Conservation (phyloP, 306 rosid species). For the Quercus suber region DNA sequence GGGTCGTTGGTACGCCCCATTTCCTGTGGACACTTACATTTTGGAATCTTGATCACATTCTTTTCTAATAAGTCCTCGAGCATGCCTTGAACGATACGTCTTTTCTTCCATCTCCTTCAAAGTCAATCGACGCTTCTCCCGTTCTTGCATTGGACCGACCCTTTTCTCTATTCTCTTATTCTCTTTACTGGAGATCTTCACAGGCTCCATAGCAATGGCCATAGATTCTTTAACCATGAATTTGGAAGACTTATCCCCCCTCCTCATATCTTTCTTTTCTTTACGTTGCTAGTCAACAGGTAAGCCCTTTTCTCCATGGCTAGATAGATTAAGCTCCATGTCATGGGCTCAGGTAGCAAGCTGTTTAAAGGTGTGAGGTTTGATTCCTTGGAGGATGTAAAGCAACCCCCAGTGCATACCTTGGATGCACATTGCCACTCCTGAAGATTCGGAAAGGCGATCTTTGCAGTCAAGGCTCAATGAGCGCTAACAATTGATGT, state of each 20-base stretch:
- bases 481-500: neutral
- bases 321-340: neutral
- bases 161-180: neutral
- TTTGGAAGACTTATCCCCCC: neutral
- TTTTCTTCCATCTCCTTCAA: neutral
- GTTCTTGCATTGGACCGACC: neutral
- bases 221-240: neutral
- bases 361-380: neutral
- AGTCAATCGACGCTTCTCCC: neutral
- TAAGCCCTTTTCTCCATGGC: neutral
- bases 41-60: neutral
- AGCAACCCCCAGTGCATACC: neutral
- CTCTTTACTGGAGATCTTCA: neutral
- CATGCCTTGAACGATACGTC: neutral
- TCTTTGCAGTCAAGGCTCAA: neutral
- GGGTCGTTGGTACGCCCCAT: neutral
- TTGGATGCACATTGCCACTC: neutral
- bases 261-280: neutral
- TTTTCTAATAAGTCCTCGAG: neutral
- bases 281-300: neutral
- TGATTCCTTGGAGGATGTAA: neutral
- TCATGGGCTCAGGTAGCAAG: neutral
- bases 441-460: too few species aligned
- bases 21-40: neutral
- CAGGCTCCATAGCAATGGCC: neutral